Evolutionary conservation across 768 basidiomycete species (phyloP).

Genomic region (Imleria badia): DNA sequence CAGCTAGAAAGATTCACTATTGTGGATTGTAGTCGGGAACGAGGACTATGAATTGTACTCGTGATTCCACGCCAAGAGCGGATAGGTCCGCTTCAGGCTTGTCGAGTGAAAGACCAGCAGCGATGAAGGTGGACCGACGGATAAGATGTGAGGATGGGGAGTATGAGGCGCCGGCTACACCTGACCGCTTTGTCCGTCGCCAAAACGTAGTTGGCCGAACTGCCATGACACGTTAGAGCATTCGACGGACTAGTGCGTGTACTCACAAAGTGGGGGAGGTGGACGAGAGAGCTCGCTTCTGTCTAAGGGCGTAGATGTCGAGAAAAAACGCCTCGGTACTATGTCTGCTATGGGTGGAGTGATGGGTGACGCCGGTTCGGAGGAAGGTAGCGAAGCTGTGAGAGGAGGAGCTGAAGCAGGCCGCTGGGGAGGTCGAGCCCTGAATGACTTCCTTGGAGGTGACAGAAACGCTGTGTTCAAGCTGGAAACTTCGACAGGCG

Average conservation of each 20-base stretch:
- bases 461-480: conserved; percentile 24
- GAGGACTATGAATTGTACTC: conserved; percentile 42
- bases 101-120: conserved; percentile 70
- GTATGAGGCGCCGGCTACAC: conserved; percentile 67
- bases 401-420: conserved; percentile 28
- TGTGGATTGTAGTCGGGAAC: conserved; percentile 38
- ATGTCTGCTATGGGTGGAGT: conserved; percentile 2
- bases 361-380: background rate
- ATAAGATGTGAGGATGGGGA: conserved; percentile 73
- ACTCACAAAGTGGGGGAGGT: conserved; percentile 65
- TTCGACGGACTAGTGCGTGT: background rate
- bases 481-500: conserved; percentile 23
- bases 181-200: conserved; percentile 70
- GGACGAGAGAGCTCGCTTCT: conserved; percentile 52
- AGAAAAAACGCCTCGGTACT: conserved; percentile 14
- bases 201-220: conserved; percentile 85
- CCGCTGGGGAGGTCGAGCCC: conserved; percentile 10
- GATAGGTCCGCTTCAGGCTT: conserved; percentile 58
- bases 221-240: conserved; percentile 25
- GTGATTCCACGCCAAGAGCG: conserved; percentile 60
- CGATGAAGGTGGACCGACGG: conserved; percentile 76
- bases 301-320: conserved; percentile 10
- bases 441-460: conserved; percentile 31
- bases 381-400: background rate
- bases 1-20: conserved; percentile 5